A percentile compares a stretch with the other conserved stretches of the same genome.
These are phyloP conservation scores for Globisporangium okanoganense DNA, from an alignment of 352 stramenopile species.

Conservation along the genomic window DNA sequence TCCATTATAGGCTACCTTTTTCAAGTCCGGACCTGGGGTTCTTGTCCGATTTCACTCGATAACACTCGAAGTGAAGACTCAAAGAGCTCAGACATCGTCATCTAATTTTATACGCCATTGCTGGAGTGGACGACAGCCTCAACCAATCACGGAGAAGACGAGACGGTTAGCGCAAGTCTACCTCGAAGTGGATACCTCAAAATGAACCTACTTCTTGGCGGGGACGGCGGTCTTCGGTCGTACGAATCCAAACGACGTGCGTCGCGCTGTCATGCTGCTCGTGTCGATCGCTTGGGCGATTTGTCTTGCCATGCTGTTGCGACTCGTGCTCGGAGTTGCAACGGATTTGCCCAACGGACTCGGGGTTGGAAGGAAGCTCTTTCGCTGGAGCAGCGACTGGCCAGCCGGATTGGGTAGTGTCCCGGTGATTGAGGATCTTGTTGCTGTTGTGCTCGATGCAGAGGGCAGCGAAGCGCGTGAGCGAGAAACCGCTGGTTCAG, in stretches of 20 bases:
- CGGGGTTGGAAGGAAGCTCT: slow-evolving; percentile 21
- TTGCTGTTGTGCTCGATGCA: background rate
- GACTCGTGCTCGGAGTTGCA: background rate
- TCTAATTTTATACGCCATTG: background rate
- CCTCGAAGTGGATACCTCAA: no score
- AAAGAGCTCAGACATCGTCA: background rate
- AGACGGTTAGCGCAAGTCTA: no score
- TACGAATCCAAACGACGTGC: slow-evolving; percentile 32
- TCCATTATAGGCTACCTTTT: background rate
- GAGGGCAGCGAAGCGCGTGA: slow-evolving; percentile 8
- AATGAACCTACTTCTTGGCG: slow-evolving; percentile 20
- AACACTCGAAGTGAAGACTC: background rate
- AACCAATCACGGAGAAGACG: background rate
- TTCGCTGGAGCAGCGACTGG: slow-evolving; percentile 18
- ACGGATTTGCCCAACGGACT: slow-evolving; percentile 7
- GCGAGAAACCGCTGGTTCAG: background rate
- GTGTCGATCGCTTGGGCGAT: slow-evolving; percentile 11
- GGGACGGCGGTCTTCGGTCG: slow-evolving; percentile 15
- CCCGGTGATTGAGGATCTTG: slow-evolving; percentile 1
- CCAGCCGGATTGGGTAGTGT: background rate
- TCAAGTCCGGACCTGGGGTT: background rate
- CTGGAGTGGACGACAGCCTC: background rate
- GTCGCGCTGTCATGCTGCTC: slow-evolving; percentile 14
- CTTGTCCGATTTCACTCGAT: background rate
- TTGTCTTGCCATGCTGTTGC: slow-evolving; percentile 15